Conservation (phyloP, 2,329 filamentous ascomycete genomes). For the Fusarium goolgardi region DNA sequence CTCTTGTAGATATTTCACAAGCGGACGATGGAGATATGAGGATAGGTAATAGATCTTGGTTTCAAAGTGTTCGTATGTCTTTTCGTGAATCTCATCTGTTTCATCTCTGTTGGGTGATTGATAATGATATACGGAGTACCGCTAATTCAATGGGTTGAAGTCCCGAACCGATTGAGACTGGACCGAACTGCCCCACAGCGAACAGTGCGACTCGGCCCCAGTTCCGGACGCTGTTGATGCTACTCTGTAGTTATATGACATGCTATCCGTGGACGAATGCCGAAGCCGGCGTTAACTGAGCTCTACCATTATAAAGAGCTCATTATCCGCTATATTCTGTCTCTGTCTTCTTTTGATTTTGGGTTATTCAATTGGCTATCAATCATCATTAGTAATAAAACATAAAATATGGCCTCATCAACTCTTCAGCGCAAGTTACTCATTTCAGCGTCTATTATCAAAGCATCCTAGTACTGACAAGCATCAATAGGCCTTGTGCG, state of each 20-base stretch:
- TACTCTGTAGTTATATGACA: conserved; percentile 3
- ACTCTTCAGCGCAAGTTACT: conserved; percentile 40
- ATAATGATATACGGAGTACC: background rate
- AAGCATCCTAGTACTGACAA: background rate
- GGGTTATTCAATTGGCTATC: background rate
- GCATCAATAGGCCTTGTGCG: conserved; percentile 65
- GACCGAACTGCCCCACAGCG: background rate
- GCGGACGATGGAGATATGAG: background rate
- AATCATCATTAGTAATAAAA: background rate
- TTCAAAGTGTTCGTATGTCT: background rate
- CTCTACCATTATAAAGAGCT: conserved; percentile 29
- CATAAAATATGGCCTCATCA: conserved; percentile 36
- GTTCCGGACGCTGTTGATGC: conserved; percentile 13
- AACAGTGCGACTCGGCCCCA: conserved; percentile 23
- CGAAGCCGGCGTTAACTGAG: conserved; percentile 36
- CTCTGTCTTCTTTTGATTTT: background rate
- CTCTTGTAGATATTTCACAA: background rate
- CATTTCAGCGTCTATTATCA: background rate
- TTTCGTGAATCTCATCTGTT: background rate
- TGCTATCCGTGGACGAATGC: conserved; percentile 11
- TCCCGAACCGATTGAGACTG: conserved; percentile 23
- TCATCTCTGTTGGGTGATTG: background rate
- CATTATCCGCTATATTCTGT: background rate
- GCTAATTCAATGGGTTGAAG: background rate
- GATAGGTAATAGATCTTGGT: background rate